Percentiles rank a stretch among this genome's conserved stretches.
Conservation (phyloP, 192 early-diverging fungal species). For the Glomus cerebriforme region DNA sequence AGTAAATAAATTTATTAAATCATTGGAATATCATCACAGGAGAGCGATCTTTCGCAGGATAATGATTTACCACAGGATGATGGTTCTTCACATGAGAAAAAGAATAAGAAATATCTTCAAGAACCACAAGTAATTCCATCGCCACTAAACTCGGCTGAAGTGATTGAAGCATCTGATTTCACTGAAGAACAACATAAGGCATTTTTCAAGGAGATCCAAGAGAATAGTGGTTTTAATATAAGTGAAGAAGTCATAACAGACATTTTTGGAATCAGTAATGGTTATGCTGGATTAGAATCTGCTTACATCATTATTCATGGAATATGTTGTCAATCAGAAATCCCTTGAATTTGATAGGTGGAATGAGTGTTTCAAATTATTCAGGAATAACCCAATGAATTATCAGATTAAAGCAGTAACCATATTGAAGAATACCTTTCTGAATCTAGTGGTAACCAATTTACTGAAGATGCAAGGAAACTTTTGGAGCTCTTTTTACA, state of each 20-base stretch:
- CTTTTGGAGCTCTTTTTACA: neutral
- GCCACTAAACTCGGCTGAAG: neutral
- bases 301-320: neutral
- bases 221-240: neutral
- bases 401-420: neutral
- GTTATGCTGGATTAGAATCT: neutral
- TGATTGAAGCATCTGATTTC: neutral
- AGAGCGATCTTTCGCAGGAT: neutral
- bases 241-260: neutral
- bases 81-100: neutral
- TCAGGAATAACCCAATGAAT: neutral
- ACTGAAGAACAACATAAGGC: neutral
- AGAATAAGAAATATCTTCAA: neutral
- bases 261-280: neutral
- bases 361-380: neutral
- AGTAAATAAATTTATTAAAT: too few relatives aligned
- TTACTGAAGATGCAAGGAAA: neutral
- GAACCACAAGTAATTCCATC: neutral
- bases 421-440: neutral
- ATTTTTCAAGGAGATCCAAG: neutral
- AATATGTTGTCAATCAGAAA: neutral
- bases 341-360: neutral
- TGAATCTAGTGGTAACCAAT: neutral
- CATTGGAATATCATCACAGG: neutral
- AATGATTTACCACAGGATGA: neutral